These are phyloP conservation scores for Sphaerulina vaccinii DNA, from an alignment of 2,329 filamentous ascomycete genomes.

Conservation along the genomic window DNA sequence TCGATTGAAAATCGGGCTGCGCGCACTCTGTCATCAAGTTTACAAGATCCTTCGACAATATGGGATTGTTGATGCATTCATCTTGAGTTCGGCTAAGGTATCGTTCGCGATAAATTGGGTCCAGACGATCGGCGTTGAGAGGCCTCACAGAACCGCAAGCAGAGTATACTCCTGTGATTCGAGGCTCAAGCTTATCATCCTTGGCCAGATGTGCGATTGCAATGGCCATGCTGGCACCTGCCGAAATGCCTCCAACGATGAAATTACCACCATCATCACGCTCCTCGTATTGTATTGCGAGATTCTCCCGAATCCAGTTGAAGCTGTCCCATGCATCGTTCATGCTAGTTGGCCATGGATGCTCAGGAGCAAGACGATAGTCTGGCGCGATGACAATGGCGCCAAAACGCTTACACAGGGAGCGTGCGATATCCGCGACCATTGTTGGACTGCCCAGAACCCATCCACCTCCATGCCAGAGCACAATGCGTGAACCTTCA, in stretches of 20 bases:
- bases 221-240: constrained; percentile 43
- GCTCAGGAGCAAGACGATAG: constrained; percentile 47
- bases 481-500: constrained; percentile 26
- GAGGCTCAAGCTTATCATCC: constrained; percentile 38
- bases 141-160: constrained; percentile 46
- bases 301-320: constrained; percentile 44
- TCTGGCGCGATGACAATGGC: constrained; percentile 19
- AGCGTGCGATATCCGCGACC: constrained; percentile 18
- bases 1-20: constrained; percentile 12
- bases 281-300: constrained; percentile 32
- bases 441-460: constrained; percentile 19
- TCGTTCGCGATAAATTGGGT: constrained; percentile 39
- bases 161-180: constrained; percentile 38
- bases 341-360: constrained; percentile 45
- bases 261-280: constrained; percentile 46
- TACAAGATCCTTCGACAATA: constrained; percentile 19
- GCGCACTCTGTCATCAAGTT: constrained; percentile 14
- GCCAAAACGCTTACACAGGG: constrained; percentile 14
- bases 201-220: constrained; percentile 43
- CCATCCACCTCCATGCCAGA: constrained; percentile 29
- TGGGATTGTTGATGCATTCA: constrained; percentile 39
- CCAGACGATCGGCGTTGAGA: constrained; percentile 27
- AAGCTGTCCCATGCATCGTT: constrained; percentile 48
- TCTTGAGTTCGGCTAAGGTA: constrained; percentile 40
- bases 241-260: constrained; percentile 48